phyloP scores from a whole-genome alignment of 23 red algal genomes.

The Gracilaria vermiculophylla region DNA sequence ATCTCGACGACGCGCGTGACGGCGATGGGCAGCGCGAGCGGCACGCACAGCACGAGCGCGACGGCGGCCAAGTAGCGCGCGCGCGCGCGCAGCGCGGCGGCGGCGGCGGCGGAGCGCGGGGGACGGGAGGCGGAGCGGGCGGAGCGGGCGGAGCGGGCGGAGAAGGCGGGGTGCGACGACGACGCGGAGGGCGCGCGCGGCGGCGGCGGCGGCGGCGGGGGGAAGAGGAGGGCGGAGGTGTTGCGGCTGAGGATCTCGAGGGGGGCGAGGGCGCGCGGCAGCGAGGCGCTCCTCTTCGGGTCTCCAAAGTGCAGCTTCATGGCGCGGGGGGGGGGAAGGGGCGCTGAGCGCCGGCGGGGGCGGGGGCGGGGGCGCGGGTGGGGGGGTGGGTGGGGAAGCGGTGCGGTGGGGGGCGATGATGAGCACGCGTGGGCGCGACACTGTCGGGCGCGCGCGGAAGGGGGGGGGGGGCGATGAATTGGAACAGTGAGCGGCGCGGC shows the following conservation, averaged over 20 bases:
- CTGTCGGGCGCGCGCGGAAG: background rate
- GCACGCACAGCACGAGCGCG: background rate
- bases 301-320: constrained; percentile 19
- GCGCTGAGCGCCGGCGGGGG: no score
- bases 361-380: background rate
- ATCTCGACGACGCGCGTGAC: background rate
- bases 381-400: background rate
- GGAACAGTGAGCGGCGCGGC: no score
- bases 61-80: background rate
- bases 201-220: background rate
- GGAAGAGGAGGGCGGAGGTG: background rate
- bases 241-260: background rate
- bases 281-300: background rate
- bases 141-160: no score
- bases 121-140: no score
- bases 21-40: background rate
- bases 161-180: background rate
- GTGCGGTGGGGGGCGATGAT: background rate
- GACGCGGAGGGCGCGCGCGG: background rate
- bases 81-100: background rate
- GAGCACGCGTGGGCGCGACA: background rate
- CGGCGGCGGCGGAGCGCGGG: no score
- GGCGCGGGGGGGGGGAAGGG: no score
- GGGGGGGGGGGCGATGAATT: no score
- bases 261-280: background rate